These are phyloP conservation scores for Colletotrichum costaricense DNA, from an alignment of 2,329 filamentous ascomycete genomes.

Conservation along the genomic window DNA sequence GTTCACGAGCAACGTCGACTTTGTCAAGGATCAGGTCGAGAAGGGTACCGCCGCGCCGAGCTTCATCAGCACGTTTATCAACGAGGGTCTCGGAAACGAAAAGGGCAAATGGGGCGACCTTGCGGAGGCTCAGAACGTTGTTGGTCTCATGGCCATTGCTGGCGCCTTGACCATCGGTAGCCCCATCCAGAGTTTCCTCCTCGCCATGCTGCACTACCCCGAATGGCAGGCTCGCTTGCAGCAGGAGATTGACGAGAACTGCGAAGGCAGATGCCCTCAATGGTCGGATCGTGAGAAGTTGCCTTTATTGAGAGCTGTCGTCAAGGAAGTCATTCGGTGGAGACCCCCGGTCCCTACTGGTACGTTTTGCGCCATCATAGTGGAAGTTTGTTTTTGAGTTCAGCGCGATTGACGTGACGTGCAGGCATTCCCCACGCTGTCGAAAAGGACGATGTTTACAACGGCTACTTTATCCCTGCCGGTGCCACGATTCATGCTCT, in stretches of 20 bases:
- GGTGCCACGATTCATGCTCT: slow-evolving; percentile 63
- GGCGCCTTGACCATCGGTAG: slow-evolving; percentile 57
- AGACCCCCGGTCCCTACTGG: slow-evolving; percentile 65
- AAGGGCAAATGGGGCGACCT: slow-evolving; percentile 44
- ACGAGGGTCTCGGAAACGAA: slow-evolving; percentile 42
- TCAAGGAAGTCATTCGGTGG: slow-evolving; percentile 62
- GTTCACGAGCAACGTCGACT: slow-evolving; percentile 49
- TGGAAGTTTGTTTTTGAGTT: neutral
- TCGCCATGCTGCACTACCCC: slow-evolving; percentile 46
- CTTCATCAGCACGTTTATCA: slow-evolving; percentile 55
- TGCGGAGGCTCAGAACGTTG: slow-evolving; percentile 55
- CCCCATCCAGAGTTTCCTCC: slow-evolving; percentile 50
- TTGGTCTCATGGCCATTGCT: slow-evolving; percentile 58
- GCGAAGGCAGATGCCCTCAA: slow-evolving; percentile 54
- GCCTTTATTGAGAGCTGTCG: slow-evolving; percentile 51
- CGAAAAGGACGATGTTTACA: slow-evolving; percentile 62
- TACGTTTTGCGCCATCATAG: slow-evolving; percentile 36
- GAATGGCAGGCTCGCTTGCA: slow-evolving; percentile 48
- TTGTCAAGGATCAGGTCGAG: slow-evolving; percentile 47
- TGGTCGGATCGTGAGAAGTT: slow-evolving; percentile 51
- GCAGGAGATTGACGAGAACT: slow-evolving; percentile 53
- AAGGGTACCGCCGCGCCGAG: slow-evolving; percentile 49
- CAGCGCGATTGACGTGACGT: slow-evolving; percentile 39
- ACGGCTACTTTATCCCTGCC: slow-evolving; percentile 63
- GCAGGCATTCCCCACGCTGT: slow-evolving; percentile 59